A percentile compares a stretch with the other conserved stretches of the same genome.
Conservation (phyloP, 2,329 filamentous ascomycete species). For the Penicillium sclerotiorum region DNA sequence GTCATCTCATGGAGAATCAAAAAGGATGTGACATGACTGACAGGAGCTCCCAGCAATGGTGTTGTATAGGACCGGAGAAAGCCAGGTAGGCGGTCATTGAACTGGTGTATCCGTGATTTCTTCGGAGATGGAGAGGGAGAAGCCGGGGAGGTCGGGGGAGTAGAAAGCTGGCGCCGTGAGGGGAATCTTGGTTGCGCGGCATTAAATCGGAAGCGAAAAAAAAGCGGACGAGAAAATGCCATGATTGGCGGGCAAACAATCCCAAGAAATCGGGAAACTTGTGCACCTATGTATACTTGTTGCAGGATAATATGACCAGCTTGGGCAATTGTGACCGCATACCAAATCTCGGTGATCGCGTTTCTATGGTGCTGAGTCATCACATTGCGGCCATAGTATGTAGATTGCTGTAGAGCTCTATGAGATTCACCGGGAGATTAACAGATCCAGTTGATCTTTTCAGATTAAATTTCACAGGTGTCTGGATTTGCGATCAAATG, state of each 20-base stretch:
- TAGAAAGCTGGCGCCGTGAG: slow-evolving; percentile 26
- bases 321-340: slow-evolving; percentile 11
- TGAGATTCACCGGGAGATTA: not conserved
- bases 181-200: slow-evolving; percentile 5
- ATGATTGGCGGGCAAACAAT: not conserved
- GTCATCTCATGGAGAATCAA: slow-evolving; percentile 90
- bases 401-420: too few species aligned
- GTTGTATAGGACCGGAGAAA: slow-evolving; percentile 70
- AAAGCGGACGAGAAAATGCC: not conserved
- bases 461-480: not conserved
- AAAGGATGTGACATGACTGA: slow-evolving; percentile 83
- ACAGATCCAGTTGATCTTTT: not conserved
- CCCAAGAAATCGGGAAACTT: too few species aligned
- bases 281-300: too few species aligned
- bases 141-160: slow-evolving; percentile 19
- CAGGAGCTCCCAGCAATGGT: slow-evolving; percentile 72
- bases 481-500: not conserved
- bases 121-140: slow-evolving; percentile 21
- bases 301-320: slow-evolving; percentile 8
- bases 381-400: too few species aligned
- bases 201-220: slow-evolving; percentile 21
- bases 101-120: slow-evolving; percentile 32
- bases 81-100: slow-evolving; percentile 59
- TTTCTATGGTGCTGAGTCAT: not conserved
- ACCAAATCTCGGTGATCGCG: not conserved